phyloP scores from a whole-genome alignment of 345 rosid genomes.

The Brassica nigra region DNA sequence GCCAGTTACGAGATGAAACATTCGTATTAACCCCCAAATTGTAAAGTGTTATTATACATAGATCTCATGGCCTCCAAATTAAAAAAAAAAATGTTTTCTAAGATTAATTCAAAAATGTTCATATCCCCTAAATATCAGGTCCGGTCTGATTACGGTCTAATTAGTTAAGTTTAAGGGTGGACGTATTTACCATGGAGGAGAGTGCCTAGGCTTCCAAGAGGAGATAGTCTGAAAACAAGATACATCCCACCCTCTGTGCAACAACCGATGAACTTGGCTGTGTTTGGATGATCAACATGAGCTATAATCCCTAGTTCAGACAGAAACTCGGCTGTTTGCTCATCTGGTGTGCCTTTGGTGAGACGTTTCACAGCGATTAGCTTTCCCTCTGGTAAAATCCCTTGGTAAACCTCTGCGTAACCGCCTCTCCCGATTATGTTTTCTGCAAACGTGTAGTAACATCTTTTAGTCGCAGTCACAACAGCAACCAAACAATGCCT shows the following conservation, averaged over 20 bases:
- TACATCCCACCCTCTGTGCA: slow-evolving; percentile 84
- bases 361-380: slow-evolving; percentile 76
- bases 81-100: no score
- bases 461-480: not conserved
- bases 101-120: no score
- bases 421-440: slow-evolving; percentile 92
- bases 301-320: slow-evolving; percentile 88
- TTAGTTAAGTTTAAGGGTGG: not conserved
- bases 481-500: not conserved
- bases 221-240: slow-evolving; percentile 75
- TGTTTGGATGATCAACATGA: slow-evolving; percentile 84
- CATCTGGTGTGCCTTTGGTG: slow-evolving; percentile 71
- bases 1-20: not conserved
- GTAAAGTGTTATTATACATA: no score
- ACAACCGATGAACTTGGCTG: slow-evolving; percentile 84
- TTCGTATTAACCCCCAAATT: not conserved
- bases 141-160: not conserved
- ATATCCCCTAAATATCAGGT: not conserved
- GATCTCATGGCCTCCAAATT: no score
- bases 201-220: slow-evolving; percentile 74
- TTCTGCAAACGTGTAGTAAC: slow-evolving; percentile 44
- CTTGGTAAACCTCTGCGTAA: slow-evolving; percentile 85
- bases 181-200: slow-evolving; percentile 67
- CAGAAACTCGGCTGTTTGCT: slow-evolving; percentile 62
- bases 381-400: slow-evolving; percentile 60